A percentile compares a stretch with the other conserved stretches of the same genome.
Evolutionary conservation across 345 rosid species (phyloP).

Genomic region (Raphanus raphanistrum): DNA sequence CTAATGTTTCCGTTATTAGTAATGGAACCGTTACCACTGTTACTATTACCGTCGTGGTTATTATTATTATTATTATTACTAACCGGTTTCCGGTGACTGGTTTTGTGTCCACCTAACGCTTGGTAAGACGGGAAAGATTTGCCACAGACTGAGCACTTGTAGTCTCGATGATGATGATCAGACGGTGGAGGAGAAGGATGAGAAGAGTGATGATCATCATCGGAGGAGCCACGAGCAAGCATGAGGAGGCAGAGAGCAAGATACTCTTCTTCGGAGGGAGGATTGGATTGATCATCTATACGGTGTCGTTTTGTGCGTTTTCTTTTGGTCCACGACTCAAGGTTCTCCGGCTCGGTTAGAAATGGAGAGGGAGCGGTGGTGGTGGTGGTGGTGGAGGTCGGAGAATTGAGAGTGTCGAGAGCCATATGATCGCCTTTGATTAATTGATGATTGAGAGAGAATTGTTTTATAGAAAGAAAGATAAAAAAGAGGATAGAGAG

Average conservation of each 20-base stretch:
- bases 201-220: constrained; percentile 19
- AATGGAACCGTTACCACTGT: constrained; percentile 27
- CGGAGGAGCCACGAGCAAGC: constrained; percentile 47
- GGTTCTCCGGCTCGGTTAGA: constrained; percentile 31
- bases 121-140: constrained; percentile 54
- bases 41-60: background rate
- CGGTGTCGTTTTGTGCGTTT: constrained; percentile 56
- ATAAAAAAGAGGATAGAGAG: constrained; percentile 16
- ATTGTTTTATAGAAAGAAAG: background rate
- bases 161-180: constrained; percentile 31
- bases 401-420: constrained; percentile 54
- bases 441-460: constrained; percentile 21
- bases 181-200: constrained; percentile 30
- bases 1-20: constrained; percentile 30
- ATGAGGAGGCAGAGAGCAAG: constrained; percentile 58
- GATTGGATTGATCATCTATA: constrained; percentile 25
- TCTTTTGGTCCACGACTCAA: constrained; percentile 47
- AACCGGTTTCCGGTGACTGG: constrained; percentile 57
- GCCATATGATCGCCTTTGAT: constrained; percentile 43
- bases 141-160: constrained; percentile 53
- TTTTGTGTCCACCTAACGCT: constrained; percentile 65
- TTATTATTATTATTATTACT: constrained; percentile 1
- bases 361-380: constrained; percentile 30
- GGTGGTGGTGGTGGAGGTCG: constrained; percentile 47
- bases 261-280: constrained; percentile 51